Base-by-base conservation (phyloP, 805 yeast species). In the Candida alai region DNA sequence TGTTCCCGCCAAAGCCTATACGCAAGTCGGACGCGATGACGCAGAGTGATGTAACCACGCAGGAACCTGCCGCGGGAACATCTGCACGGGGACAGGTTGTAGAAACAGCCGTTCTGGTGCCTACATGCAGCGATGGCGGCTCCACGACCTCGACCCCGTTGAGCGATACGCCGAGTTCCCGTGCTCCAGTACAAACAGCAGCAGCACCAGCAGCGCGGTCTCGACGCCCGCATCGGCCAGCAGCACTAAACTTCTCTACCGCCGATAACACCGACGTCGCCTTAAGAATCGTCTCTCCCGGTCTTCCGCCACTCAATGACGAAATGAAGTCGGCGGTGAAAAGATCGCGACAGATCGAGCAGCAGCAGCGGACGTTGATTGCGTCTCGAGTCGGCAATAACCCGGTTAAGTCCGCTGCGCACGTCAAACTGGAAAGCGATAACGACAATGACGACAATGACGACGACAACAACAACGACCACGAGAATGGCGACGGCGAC, bases 241-340 rank as follows among this genome's bases (percentile, higher is more conserved):
- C 28, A 11, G 34, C 47, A 4, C 34, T 45, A 19, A 36, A 45
- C 20, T 33, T 45, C 11, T 34, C 44, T 2, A 24, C n/a, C 4
- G 4, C 24, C 12, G 19, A 19, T 12, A 11, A 26, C 22, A 36
- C 53, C 10, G 56, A 57, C 29, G 41, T 56, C 19, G 65, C 65
- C 4, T 39, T 60, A 21, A 44, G 65, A 16, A 53, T 60, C 13
- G 65, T 60, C 5, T 47, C 56, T 35, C 65, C 65, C 8, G 65
- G 65, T 1, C 43, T 58, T 17, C 62, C 63, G 1, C 48, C 50
- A 2, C 46, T 36, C 7, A 52, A 40, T 39, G 50, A 49, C 21
- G 62, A 58, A 34, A 59, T 60, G 65, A 52, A 48, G 30, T 34
- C 48, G 19, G 59, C 66, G 6, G 53, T 61, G 32, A 49, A 50